A percentile compares a stretch with the other conserved stretches of the same genome.
Conservation (phyloP, 352 stramenopile genomes). For the Peronospora belbahrii region DNA sequence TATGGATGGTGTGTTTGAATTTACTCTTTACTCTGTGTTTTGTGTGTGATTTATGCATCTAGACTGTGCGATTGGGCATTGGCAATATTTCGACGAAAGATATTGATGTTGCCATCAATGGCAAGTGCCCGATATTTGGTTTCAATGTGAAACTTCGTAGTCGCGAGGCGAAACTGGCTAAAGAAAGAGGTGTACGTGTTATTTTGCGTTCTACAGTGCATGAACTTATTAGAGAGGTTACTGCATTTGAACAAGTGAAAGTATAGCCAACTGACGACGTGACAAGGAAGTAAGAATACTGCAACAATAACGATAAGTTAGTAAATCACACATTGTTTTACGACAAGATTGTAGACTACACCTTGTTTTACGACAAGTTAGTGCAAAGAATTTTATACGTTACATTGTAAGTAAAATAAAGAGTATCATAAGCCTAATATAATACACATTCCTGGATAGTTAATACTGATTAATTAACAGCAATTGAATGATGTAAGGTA, state of each 20-base stretch:
- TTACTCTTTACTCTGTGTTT: constrained; percentile 4
- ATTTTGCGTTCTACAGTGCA: constrained; percentile 67
- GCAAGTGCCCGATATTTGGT: constrained; percentile 75
- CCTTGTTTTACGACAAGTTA: too few relatives aligned
- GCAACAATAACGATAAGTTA: too few relatives aligned
- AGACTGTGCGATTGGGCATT: constrained; percentile 76
- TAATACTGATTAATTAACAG: too few relatives aligned
- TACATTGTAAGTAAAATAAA: too few relatives aligned
- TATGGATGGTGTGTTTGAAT: background rate
- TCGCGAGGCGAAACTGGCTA: constrained; percentile 52
- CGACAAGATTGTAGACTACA: too few relatives aligned
- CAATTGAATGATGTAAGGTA: too few relatives aligned
- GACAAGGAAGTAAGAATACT: too few relatives aligned
- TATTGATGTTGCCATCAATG: constrained; percentile 74
- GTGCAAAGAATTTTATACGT: too few relatives aligned
- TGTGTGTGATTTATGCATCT: background rate
- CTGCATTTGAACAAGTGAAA: constrained; percentile 34
- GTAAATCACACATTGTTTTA: too few relatives aligned
- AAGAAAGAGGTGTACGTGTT: constrained; percentile 49
- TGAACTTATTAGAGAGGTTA: constrained; percentile 72
- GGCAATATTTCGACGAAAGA: constrained; percentile 70
- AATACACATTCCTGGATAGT: too few relatives aligned
- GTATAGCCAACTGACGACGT: too few relatives aligned
- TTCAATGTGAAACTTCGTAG: constrained; percentile 72
- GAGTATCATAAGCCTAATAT: too few relatives aligned